A percentile compares a stretch with the other conserved stretches of the same genome.
These are phyloP conservation scores for Paramecium biaurelia DNA, from an alignment of 73 alveolate species.

Conservation along the genomic window DNA sequence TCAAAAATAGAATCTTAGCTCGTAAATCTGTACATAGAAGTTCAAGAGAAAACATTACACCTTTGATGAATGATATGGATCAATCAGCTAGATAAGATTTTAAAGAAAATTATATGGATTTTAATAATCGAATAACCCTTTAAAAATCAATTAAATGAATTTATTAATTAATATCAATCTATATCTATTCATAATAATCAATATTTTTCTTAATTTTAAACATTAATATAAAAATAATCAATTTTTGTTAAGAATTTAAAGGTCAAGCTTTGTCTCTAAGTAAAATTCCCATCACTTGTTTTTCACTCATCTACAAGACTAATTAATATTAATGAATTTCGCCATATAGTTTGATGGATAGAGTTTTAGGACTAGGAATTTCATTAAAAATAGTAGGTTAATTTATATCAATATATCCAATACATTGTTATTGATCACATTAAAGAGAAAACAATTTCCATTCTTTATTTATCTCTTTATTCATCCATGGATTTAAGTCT, in stretches of 20 bases:
- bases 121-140: not conserved
- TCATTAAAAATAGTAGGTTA: not conserved
- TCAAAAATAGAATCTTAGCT: not conserved
- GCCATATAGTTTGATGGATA: slow-evolving; percentile 15
- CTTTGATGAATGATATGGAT: not conserved
- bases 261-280: slow-evolving; percentile 3
- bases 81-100: slow-evolving; percentile 20
- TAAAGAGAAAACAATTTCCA: slow-evolving; percentile 40
- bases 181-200: not conserved
- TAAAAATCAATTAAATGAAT: not conserved
- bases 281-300: not conserved
- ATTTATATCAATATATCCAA: not conserved
- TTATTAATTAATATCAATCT: not conserved
- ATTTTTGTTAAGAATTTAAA: not conserved
- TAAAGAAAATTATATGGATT: not conserved
- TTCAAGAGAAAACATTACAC: slow-evolving; percentile 28
- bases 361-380: not conserved
- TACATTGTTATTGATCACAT: not conserved
- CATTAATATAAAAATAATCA: not conserved
- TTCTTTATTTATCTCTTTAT: slow-evolving; percentile 22
- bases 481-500: slow-evolving; percentile 30
- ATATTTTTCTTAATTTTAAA: not conserved
- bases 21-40: slow-evolving; percentile 37
- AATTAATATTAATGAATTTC: slow-evolving; percentile 16
- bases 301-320: not conserved